phyloP scores from a whole-genome alignment of 768 basidiomycete species.

The Rickenella mellea region DNA sequence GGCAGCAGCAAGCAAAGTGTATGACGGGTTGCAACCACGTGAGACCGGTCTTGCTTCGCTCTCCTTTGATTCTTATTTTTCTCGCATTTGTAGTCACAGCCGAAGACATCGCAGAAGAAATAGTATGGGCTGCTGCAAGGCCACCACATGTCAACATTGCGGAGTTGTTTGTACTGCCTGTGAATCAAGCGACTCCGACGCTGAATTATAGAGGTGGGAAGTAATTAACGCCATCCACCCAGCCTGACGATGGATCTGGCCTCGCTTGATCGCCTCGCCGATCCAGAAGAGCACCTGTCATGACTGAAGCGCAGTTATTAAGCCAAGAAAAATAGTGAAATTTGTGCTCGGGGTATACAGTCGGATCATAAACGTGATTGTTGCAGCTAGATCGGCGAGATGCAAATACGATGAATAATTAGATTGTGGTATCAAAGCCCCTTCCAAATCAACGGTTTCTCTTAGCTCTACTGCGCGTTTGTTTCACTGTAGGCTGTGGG shows the following conservation, averaged over 20 bases:
- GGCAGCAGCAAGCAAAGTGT: constrained; percentile 77
- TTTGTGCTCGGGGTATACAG: too few relatives aligned
- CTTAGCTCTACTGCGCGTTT: constrained; percentile 28
- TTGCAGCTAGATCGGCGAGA: too few relatives aligned
- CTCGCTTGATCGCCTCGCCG: too few relatives aligned
- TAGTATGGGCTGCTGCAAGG: constrained; percentile 91
- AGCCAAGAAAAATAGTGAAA: too few relatives aligned
- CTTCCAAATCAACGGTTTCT: neutral
- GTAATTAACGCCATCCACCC: too few relatives aligned
- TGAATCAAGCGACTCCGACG: constrained; percentile 67
- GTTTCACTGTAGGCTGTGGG: neutral
- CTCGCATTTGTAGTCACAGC: constrained; percentile 46
- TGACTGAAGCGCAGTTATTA: too few relatives aligned
- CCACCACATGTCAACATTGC: constrained; percentile 91
- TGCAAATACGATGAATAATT: too few relatives aligned
- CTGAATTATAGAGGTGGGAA: constrained; percentile 45
- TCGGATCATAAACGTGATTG: too few relatives aligned
- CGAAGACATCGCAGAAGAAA: constrained; percentile 92
- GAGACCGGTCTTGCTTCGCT: constrained; percentile 23
- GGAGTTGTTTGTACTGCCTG: constrained; percentile 67
- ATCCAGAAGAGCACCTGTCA: too few relatives aligned
- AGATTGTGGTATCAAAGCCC: too few relatives aligned
- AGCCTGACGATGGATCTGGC: too few relatives aligned
- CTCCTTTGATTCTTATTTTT: constrained; percentile 1
- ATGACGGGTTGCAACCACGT: constrained; percentile 83